Evolutionary conservation across 2,329 filamentous ascomycete species (phyloP), one percentile per base, ranked within the genome.

Genomic region (Furcasterigmium sp.): DNA sequence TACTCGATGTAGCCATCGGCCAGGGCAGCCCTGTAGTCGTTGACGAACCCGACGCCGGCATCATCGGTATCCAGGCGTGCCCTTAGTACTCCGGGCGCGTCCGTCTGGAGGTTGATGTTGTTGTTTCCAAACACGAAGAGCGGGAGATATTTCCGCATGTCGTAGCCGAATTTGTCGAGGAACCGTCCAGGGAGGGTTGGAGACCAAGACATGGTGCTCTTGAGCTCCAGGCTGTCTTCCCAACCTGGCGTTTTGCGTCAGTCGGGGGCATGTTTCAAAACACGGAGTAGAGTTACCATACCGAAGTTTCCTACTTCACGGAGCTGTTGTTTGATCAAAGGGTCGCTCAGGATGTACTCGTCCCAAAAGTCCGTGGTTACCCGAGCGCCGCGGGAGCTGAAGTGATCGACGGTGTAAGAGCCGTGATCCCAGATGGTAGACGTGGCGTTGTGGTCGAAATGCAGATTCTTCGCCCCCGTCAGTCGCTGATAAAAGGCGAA

Each of bases 351-450:
- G 9, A 70, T 51, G 19, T 65, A 52, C 18, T 68, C 41, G 20
- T 69, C 62, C 60, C 60, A 65, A 43, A 69, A 71, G 8, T 62
- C 45, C 0, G 53, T 62, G 1, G 56, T 53, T 0, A 55, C 53
- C 35, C 59, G 48, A 1, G 68, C 68, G 3, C 68, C 68, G 2
- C 34, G 37, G n/a, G 52, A 45, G 19, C 53, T 63, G 48, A 65
- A 72, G 47, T 71, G 65, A 18, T 58, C 53, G 4, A 54, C 51
- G 8, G 36, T 40, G 43, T 48, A 54, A 0, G 55, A 57, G 1
- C 54, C 54, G 13, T 56, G 53, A 10, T 52, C 42, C 42, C 42
- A 47, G 4, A 42, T 37, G 2, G 35, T 32, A 9, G 11, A 41
- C 5, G 32, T 38, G 1, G 14, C 15, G 10, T 37, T 41, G 1